Evolutionary conservation across 257 asterid genomes (phyloP).

Genomic region (Nicotiana attenuata): DNA sequence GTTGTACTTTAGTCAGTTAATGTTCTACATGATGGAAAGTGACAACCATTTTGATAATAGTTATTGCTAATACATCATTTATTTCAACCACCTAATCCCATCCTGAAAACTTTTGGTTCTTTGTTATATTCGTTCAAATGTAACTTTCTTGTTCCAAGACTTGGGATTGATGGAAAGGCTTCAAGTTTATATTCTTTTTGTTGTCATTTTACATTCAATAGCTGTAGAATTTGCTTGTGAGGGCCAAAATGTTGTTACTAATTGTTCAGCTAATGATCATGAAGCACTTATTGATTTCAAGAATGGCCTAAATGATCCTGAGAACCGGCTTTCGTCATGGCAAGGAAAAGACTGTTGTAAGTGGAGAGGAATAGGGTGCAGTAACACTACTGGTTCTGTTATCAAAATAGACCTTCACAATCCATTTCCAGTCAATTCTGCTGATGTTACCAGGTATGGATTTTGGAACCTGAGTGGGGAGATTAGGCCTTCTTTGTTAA

Average conservation of each 20-base stretch:
- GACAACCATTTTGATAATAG: background rate
- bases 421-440: slow-evolving; percentile 15
- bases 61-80: background rate
- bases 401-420: slow-evolving; percentile 33
- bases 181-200: slow-evolving; percentile 14
- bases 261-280: slow-evolving; percentile 24
- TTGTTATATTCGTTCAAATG: too few species aligned
- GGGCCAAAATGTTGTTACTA: slow-evolving; percentile 12
- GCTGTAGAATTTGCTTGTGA: slow-evolving; percentile 2
- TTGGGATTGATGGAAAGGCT: slow-evolving; percentile 18
- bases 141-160: background rate
- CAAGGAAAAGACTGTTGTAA: slow-evolving; percentile 33
- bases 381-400: slow-evolving; percentile 25
- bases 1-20: background rate
- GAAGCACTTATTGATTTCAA: slow-evolving; percentile 47
- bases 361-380: slow-evolving; percentile 43
- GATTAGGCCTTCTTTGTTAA: slow-evolving; percentile 39
- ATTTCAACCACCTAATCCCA: background rate
- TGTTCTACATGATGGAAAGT: background rate
- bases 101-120: background rate
- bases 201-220: slow-evolving; percentile 19
- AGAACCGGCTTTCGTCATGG: slow-evolving; percentile 41
- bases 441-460: slow-evolving; percentile 19
- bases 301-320: slow-evolving; percentile 44
- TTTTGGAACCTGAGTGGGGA: slow-evolving; percentile 53